phyloP scores from a whole-genome alignment of 148 eudicot species.

The Simmondsia chinensis region DNA sequence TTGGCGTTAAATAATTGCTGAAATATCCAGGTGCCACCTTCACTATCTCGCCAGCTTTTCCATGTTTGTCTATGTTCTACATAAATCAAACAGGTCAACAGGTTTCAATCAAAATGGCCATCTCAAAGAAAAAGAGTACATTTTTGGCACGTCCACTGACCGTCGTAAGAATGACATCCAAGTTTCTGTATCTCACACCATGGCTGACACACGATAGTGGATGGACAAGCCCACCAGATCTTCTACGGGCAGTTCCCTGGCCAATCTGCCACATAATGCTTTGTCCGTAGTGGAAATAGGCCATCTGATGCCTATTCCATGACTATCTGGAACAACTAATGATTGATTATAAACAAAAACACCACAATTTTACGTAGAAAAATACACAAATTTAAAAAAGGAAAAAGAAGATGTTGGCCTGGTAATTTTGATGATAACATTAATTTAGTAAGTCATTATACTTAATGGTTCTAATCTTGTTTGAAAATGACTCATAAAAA shows the following conservation, averaged over 20 bases:
- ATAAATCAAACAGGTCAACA: conserved; percentile 5
- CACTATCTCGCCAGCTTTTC: conserved; percentile 87
- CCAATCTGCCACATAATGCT: conserved; percentile 32
- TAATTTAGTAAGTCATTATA: no score
- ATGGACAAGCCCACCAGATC: conserved; percentile 38
- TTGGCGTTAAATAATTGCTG: conserved; percentile 89
- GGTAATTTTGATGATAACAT: no score
- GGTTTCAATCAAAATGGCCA: neutral
- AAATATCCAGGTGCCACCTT: conserved; percentile 93
- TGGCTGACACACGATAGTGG: conserved; percentile 60
- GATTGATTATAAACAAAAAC: no score
- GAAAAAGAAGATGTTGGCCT: no score
- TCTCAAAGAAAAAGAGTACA: neutral
- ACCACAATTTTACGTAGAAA: no score
- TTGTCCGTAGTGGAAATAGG: conserved; percentile 42
- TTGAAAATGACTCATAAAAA: no score
- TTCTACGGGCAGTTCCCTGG: conserved; percentile 14
- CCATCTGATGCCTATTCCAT: conserved; percentile 22
- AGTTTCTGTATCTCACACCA: conserved; percentile 70
- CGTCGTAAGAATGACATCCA: conserved; percentile 85
- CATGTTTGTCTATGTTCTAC: conserved; percentile 77
- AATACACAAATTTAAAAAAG: no score
- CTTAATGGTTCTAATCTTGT: no score
- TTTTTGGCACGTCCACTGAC: conserved; percentile 12
- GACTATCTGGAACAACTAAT: no score